Conservation (phyloP, 371 early-diverging fungal genomes). For the Gilbertella persicaria region DNA sequence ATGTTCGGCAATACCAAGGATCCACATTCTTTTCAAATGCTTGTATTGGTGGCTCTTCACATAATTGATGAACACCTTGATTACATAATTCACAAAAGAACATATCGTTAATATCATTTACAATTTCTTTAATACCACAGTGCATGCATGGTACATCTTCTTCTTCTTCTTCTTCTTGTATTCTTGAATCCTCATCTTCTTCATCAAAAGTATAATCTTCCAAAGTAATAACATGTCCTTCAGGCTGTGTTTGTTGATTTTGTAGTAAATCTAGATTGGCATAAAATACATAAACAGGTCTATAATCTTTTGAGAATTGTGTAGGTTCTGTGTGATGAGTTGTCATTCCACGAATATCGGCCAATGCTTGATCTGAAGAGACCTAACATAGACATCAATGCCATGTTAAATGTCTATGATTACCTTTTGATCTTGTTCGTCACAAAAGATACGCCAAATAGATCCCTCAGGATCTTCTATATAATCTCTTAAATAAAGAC, state of each 20-base stretch:
- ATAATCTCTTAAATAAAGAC: constrained; percentile 44
- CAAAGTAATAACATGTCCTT: constrained; percentile 25
- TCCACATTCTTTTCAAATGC: constrained; percentile 38
- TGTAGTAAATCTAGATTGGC: constrained; percentile 19
- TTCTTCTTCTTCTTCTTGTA: constrained; percentile 7
- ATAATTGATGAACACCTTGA: constrained; percentile 45
- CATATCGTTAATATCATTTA: constrained; percentile 41
- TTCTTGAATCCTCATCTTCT: constrained; percentile 2
- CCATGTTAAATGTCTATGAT: not conserved
- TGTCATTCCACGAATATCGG: constrained; percentile 21
- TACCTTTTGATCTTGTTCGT: constrained; percentile 15
- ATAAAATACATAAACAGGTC: constrained; percentile 47
- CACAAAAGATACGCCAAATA: constrained; percentile 34
- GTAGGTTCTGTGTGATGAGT: not conserved
- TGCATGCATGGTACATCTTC: constrained; percentile 34
- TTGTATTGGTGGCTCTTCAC: constrained; percentile 43
- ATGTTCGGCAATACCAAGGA: constrained; percentile 53
- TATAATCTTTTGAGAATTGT: constrained; percentile 24
- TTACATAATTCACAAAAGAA: constrained; percentile 50
- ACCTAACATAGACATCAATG: too few relatives aligned
- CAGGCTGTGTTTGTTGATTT: constrained; percentile 1
- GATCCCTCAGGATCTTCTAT: constrained; percentile 27
- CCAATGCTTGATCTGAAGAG: constrained; percentile 24
- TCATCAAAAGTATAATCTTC: constrained; percentile 45
- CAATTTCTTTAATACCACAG: constrained; percentile 39